phyloP scores from a whole-genome alignment of 441 rosid species.

The Arabidopsis hybrid region DNA sequence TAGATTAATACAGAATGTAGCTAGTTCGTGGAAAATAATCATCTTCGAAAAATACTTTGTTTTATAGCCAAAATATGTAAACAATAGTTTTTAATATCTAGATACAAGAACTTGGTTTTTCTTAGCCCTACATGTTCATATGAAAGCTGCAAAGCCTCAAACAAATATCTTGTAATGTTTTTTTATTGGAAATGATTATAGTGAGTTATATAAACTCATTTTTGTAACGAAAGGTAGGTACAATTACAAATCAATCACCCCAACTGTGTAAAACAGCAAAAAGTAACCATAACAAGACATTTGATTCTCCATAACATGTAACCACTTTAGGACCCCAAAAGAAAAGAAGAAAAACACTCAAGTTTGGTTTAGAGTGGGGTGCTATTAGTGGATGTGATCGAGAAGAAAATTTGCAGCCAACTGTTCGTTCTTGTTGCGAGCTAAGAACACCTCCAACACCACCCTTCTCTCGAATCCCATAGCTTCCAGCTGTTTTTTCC shows the following conservation, averaged over 20 bases:
- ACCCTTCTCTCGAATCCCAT: background rate
- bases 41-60: background rate
- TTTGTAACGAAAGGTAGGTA: constrained; percentile 4
- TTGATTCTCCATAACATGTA: constrained; percentile 2
- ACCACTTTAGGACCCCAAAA: background rate
- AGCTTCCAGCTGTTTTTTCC: background rate
- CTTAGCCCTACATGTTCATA: background rate
- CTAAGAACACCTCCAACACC: background rate
- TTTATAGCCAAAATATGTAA: background rate
- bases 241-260: constrained; percentile 29
- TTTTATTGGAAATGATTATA: background rate
- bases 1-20: background rate
- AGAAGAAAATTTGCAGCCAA: background rate
- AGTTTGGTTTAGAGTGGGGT: constrained; percentile 5
- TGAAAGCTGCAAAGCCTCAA: constrained; percentile 24
- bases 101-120: background rate
- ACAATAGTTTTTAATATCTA: background rate
- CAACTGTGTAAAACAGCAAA: constrained; percentile 26
- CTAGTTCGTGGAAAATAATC: background rate
- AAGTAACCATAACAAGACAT: constrained; percentile 21
- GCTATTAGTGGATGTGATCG: constrained; percentile 63
- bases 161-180: constrained; percentile 4
- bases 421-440: background rate
- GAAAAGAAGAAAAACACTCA: background rate
- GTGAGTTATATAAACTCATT: background rate